Base-by-base conservation (phyloP, 805 yeast species). In the Saccharomycopsis malanga region DNA sequence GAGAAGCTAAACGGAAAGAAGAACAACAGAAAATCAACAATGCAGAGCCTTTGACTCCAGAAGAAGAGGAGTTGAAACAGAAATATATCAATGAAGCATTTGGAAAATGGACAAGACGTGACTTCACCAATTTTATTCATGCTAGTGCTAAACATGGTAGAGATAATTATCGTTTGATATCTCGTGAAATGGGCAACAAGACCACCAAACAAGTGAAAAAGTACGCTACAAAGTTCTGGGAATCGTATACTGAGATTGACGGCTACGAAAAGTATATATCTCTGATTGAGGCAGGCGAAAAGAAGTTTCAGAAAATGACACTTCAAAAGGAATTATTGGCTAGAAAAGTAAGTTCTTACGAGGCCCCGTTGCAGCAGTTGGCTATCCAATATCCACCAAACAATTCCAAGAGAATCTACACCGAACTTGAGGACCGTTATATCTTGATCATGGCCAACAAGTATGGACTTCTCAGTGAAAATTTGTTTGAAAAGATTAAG, bases 371-470 rank as follows among this genome's bases (percentile, higher is more conserved):
- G 20, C 78, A 78, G 39, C 79, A 81, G 37, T 64, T 85, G 61
- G 64, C 64, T 3, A 79, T 85, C 21, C 83, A 76, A 46, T 85
- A 83, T 51, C 91, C 93, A 0, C 89, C 89, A n/a, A 84, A 83
- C 58, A 84, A 83, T 59, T 83, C 93, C 10, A 83, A 84, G 57
- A 67, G 88, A 55, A 72, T 83, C 6, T 85, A 82, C 56, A 77
- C 85, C 6, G 75, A 76, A 27, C 61, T 72, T 0, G 94, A 85
- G 58, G 95, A 85, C 58, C 70, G 86, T 45, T 85, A 79, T 55
- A 65, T 85, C 22, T 58, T 85, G 42, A 56, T 73, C 24, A 73
- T 77, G 46, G 82, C 81, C 1, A 71, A 81, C 60, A 80, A 80
- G 55, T 71, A 75, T 54, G 95, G 95, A 0, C 61, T 84, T 22